Evolutionary conservation across 1,139 yeast species (phyloP).

Genomic region (Martiniozyma asiatica): DNA sequence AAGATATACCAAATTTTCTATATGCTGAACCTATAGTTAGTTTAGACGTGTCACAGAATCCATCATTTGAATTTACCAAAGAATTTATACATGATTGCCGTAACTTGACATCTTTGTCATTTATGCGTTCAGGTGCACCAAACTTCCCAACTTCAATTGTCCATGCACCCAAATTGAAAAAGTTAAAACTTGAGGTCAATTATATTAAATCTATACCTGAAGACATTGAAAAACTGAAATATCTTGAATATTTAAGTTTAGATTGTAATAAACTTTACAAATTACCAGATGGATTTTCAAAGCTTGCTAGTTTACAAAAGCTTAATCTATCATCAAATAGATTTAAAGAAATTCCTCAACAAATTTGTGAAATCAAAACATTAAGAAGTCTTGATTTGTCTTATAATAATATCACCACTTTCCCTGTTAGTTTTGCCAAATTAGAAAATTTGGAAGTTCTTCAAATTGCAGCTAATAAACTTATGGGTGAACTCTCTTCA

Average conservation of each 20-base stretch:
- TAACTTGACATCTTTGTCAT: constrained; percentile 54
- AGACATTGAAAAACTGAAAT: constrained; percentile 39
- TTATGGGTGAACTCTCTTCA: constrained; percentile 44
- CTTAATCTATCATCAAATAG: constrained; percentile 77
- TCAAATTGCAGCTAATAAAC: constrained; percentile 62
- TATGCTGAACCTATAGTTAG: constrained; percentile 75
- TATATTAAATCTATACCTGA: constrained; percentile 54
- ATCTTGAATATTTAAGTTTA: constrained; percentile 45
- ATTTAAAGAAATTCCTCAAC: constrained; percentile 56
- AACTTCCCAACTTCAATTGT: constrained; percentile 64
- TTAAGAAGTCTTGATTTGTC: constrained; percentile 68
- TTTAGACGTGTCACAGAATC: constrained; percentile 78
- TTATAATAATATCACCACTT: constrained; percentile 52
- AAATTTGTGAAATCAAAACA: constrained; percentile 48
- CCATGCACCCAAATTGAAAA: constrained; percentile 55
- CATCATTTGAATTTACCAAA: constrained; percentile 70
- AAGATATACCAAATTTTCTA: constrained; percentile 74
- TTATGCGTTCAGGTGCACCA: constrained; percentile 63
- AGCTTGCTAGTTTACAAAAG: constrained; percentile 41
- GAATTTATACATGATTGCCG: constrained; percentile 80
- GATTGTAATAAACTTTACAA: constrained; percentile 61
- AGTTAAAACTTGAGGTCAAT: constrained; percentile 70
- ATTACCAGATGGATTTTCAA: constrained; percentile 54
- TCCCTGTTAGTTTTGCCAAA: constrained; percentile 48
- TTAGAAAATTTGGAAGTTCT: constrained; percentile 52